A percentile compares a stretch with the other conserved stretches of the same genome.
phyloP scores from a whole-genome alignment of 331 rosid species.

The Malus hybrid region DNA sequence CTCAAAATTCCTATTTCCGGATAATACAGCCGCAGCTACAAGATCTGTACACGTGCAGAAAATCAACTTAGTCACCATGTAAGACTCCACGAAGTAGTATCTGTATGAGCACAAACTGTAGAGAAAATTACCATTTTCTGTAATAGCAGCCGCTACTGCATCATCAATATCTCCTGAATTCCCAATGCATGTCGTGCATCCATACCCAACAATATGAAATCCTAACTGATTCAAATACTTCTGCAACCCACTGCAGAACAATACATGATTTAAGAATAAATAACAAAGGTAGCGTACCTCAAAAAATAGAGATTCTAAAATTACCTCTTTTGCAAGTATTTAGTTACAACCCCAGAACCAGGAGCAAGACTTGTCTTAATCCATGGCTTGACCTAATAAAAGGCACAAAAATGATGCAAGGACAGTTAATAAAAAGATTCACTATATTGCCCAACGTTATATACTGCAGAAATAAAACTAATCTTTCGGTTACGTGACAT shows the following conservation, averaged over 20 bases:
- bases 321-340: slow-evolving; percentile 70
- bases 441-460: background rate
- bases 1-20: slow-evolving; percentile 89
- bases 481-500: slow-evolving; percentile 1
- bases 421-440: background rate
- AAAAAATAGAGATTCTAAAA: slow-evolving; percentile 7
- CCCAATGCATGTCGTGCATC: slow-evolving; percentile 90
- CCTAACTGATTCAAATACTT: slow-evolving; percentile 76
- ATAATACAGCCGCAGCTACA: slow-evolving; percentile 80
- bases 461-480: slow-evolving; percentile 1
- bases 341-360: slow-evolving; percentile 87
- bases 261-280: slow-evolving; percentile 14
- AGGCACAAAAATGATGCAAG: background rate
- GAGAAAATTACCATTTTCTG: slow-evolving; percentile 55
- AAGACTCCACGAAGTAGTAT: slow-evolving; percentile 3
- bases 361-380: slow-evolving; percentile 89
- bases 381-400: slow-evolving; percentile 76
- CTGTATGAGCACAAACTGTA: slow-evolving; percentile 3
- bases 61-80: slow-evolving; percentile 13
- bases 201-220: slow-evolving; percentile 76
- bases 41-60: slow-evolving; percentile 41
- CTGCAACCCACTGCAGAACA: slow-evolving; percentile 59
- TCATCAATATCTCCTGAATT: slow-evolving; percentile 82
- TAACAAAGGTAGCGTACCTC: background rate
- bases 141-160: slow-evolving; percentile 65